Evolutionary conservation across 2,329 filamentous ascomycete species (phyloP).

Genomic region (Beauveria bassiana): DNA sequence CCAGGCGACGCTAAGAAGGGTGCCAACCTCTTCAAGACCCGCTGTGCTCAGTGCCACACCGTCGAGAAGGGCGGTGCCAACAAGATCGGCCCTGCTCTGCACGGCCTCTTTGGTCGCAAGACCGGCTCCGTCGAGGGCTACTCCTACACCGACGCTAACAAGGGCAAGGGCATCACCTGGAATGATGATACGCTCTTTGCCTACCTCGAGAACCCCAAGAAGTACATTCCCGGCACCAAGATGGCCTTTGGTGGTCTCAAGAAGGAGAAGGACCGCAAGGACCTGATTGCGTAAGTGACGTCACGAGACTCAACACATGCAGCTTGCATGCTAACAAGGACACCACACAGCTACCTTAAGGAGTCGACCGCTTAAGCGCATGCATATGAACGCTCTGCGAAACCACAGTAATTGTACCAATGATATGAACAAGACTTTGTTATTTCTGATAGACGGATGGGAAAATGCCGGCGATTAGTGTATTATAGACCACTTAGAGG

Average conservation of each 20-base stretch:
- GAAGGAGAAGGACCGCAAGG: slow-evolving; percentile 99
- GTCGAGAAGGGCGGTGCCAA: slow-evolving; percentile 82
- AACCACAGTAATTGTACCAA: slow-evolving; percentile 11
- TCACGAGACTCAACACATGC: neutral
- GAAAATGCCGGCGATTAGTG: slow-evolving; percentile 22
- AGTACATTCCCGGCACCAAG: slow-evolving; percentile 99
- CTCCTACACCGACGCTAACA: slow-evolving; percentile 99
- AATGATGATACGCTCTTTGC: slow-evolving; percentile 79
- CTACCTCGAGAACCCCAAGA: slow-evolving; percentile 99
- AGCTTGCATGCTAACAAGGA: slow-evolving; percentile 18
- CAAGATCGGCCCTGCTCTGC: slow-evolving; percentile 96
- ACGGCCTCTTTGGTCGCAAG: slow-evolving; percentile 97
- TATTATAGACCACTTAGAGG: slow-evolving; percentile 29
- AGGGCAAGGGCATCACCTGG: slow-evolving; percentile 90
- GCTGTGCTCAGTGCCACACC: slow-evolving; percentile 98
- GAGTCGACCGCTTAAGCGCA: slow-evolving; percentile 58
- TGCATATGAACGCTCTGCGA: neutral
- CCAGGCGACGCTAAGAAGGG: slow-evolving; percentile 91
- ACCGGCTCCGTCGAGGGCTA: slow-evolving; percentile 85
- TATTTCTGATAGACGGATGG: slow-evolving; percentile 27
- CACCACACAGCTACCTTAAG: slow-evolving; percentile 51
- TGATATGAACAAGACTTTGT: slow-evolving; percentile 10
- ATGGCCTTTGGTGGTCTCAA: slow-evolving; percentile 99
- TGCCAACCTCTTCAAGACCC: slow-evolving; percentile 98
- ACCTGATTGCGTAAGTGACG: slow-evolving; percentile 82